Evolutionary conservation across 768 basidiomycete species (phyloP), one percentile per base, ranked within the genome.

Genomic region (Suillus paluster): DNA sequence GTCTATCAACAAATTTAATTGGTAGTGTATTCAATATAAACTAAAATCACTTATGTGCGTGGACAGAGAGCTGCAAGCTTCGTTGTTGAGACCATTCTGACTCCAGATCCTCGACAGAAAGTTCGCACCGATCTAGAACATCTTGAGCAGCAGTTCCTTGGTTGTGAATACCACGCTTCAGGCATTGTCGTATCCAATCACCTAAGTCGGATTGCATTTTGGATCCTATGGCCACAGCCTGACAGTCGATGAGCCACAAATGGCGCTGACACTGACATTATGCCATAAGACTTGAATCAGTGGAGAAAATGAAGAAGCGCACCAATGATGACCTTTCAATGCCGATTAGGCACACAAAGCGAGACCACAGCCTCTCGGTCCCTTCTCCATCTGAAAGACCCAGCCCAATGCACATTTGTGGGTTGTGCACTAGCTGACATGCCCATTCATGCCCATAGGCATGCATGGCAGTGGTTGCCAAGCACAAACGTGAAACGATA

Each of bases 381-480:
- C 73, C 73, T 44, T 75, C 70, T 17, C 73, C 73, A 61, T 75
- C 71, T 7, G 67, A 62, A 5, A 71, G 59, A 1, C 73, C 71
- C 49, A 73, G 66, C 7, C 68, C 71, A 36, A 57, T 30, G 3
- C 63, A 34, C 21, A 77, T 57, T 7, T 75, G 64, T 2, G 79
- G 78, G 56, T 78, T 75, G 59, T 77, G 77, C 0, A 70, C 57
- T 1, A 81, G 60, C 50, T 77, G 76, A 53, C 76, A 60, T 69
- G 73, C 63, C 77, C 75, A 79, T 45, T 77, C 70, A 57, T 79
- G 79, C 21, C 72, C 74, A 57, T 77, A 79, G 0, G 76, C 76
- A 63, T 82, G 80, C 73, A 81, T 76, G 0, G 73, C 78, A 11
- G 72, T 74, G 0, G 76, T 77, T 1, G 70, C 73, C 25, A 77